Conservation (phyloP, 2,329 filamentous ascomycete genomes). For the Diaporthe batatas region DNA sequence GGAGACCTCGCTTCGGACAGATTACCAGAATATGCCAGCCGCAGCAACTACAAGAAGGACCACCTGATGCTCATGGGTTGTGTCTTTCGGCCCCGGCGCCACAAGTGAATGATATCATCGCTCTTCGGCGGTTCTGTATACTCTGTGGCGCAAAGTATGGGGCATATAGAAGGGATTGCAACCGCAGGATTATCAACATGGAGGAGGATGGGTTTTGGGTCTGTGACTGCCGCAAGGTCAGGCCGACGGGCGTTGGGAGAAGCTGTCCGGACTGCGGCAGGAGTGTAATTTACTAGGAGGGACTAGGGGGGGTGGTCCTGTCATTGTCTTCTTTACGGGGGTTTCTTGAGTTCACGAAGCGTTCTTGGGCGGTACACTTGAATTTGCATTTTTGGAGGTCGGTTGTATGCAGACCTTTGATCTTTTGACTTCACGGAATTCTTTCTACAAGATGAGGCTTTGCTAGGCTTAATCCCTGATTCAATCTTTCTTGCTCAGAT, state of each 20-base stretch:
- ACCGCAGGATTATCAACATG: conserved; percentile 41
- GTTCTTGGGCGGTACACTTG: conserved; percentile 8
- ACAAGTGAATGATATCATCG: conserved; percentile 30
- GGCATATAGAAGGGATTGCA: conserved; percentile 39
- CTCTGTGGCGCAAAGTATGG: conserved; percentile 36
- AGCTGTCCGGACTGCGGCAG: conserved; percentile 36
- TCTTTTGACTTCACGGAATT: not conserved
- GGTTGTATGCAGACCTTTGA: not conserved
- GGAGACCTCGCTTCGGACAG: not conserved
- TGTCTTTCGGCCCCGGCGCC: not conserved
- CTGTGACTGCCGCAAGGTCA: conserved; percentile 37
- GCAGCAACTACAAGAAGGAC: not conserved
- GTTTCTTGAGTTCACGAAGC: not conserved
- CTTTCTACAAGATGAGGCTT: too few species aligned
- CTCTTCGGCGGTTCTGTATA: conserved; percentile 40
- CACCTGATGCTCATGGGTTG: too few species aligned
- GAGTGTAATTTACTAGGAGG: conserved; percentile 38
- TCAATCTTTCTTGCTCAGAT: too few species aligned
- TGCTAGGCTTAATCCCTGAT: too few species aligned
- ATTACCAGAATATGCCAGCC: conserved; percentile 31
- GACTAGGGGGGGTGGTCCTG: too few species aligned
- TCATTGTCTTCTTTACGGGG: not conserved
- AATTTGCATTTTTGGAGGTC: not conserved
- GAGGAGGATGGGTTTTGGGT: conserved; percentile 35
- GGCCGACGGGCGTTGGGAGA: conserved; percentile 28